Conservation (phyloP, 305 asterid species). For the Fraxinus albicans region DNA sequence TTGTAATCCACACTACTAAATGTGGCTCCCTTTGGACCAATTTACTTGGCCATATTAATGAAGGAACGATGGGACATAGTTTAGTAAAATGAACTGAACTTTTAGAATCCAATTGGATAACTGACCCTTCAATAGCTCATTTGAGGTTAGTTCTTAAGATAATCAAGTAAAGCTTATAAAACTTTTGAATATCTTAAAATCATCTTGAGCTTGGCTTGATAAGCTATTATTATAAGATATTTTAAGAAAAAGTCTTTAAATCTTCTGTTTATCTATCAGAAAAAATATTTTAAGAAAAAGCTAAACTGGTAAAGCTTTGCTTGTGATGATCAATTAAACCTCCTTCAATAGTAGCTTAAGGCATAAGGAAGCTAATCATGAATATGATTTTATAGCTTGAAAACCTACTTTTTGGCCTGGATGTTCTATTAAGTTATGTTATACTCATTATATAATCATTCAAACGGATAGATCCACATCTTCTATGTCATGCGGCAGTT, state of each 20-base stretch:
- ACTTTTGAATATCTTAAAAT: conserved; percentile 7
- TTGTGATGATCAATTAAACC: conserved; percentile 1
- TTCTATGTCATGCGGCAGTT: background rate
- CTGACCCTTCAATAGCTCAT: background rate
- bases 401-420: background rate
- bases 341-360: background rate
- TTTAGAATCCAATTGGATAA: background rate
- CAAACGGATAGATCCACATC: background rate
- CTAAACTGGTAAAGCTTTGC: background rate
- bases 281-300: background rate
- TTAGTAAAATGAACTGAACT: background rate
- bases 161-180: conserved; percentile 1
- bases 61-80: background rate
- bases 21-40: background rate
- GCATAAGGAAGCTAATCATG: background rate
- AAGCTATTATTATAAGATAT: background rate
- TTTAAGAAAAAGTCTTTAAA: too few relatives aligned
- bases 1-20: background rate
- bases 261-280: too few relatives aligned
- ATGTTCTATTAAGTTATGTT: background rate
- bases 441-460: background rate
- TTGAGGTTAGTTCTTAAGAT: background rate
- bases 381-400: background rate
- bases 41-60: background rate
- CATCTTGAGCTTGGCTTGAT: background rate